These are phyloP conservation scores for Iris macrosiphon DNA, from an alignment of 106 monocot genomes.

Conservation along the genomic window DNA sequence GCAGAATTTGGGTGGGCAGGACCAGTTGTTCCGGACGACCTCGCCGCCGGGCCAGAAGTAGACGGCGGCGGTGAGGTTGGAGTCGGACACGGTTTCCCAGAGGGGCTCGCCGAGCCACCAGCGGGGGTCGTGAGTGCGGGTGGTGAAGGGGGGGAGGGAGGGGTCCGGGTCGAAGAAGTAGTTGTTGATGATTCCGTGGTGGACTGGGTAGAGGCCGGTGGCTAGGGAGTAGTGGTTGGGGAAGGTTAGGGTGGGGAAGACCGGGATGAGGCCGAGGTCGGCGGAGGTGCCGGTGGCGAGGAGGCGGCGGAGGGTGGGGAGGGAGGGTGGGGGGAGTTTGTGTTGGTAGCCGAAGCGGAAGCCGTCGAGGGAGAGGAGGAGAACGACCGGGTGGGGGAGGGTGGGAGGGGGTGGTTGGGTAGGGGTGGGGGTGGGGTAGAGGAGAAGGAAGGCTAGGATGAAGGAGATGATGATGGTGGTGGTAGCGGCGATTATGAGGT, in stretches of 20 bases:
- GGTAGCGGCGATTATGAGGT: too few species aligned
- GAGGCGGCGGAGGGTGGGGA: slow-evolving; percentile 53
- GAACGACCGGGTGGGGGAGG: slow-evolving; percentile 26
- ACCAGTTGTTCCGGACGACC: slow-evolving; percentile 37
- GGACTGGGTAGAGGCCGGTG: slow-evolving; percentile 49
- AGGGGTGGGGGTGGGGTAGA: slow-evolving; percentile 7
- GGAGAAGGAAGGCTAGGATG: slow-evolving; percentile 2
- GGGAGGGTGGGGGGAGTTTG: slow-evolving; percentile 40
- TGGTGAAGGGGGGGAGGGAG: slow-evolving; percentile 24
- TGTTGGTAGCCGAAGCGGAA: slow-evolving; percentile 58
- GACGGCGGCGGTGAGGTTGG: slow-evolving; percentile 28
- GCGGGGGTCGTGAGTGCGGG: slow-evolving; percentile 18
- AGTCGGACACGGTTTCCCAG: slow-evolving; percentile 43
- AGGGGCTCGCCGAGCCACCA: slow-evolving; percentile 70
- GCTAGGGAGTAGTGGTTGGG: slow-evolving; percentile 70
- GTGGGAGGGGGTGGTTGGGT: not conserved
- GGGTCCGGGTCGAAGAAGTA: slow-evolving; percentile 37
- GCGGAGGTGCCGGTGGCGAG: slow-evolving; percentile 44
- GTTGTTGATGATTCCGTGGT: slow-evolving; percentile 57
- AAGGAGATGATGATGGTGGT: slow-evolving; percentile 9
- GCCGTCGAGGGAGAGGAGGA: slow-evolving; percentile 55
- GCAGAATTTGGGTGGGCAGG: slow-evolving; percentile 36
- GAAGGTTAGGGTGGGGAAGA: slow-evolving; percentile 51
- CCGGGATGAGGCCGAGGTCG: slow-evolving; percentile 41
- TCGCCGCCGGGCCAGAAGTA: slow-evolving; percentile 60